Percentiles rank a stretch among this genome's conserved stretches.
phyloP scores from a whole-genome alignment of 1,139 yeast species.

The Chernovozyma aurita region DNA sequence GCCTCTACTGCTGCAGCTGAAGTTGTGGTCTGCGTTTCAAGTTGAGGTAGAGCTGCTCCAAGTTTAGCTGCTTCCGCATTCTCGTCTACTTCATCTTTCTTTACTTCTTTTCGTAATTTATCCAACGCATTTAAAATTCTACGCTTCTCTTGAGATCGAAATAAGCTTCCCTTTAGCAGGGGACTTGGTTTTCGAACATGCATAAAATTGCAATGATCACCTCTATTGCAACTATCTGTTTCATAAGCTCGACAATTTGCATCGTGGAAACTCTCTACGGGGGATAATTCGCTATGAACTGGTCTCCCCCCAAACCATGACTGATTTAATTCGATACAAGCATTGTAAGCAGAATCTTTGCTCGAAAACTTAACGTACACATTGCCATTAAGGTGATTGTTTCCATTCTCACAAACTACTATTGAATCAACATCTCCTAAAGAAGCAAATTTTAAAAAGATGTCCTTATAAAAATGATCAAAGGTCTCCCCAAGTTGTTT shows the following conservation, averaged over 20 bases:
- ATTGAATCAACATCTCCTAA: constrained; percentile 63
- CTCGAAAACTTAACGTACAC: constrained; percentile 64
- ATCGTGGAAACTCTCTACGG: constrained; percentile 67
- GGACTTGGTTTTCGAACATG: constrained; percentile 63
- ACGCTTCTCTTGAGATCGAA: constrained; percentile 33
- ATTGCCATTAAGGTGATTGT: constrained; percentile 77
- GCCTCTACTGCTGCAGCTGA: constrained; percentile 7
- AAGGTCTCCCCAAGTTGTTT: constrained; percentile 49
- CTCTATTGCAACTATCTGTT: constrained; percentile 60
- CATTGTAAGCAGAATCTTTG: constrained; percentile 56
- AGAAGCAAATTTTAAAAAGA: constrained; percentile 62
- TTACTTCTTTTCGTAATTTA: constrained; percentile 4
- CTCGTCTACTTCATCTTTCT: neutral
- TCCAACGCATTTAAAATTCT: constrained; percentile 13
- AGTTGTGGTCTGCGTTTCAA: constrained; percentile 1
- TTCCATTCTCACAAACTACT: constrained; percentile 79
- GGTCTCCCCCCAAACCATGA: constrained; percentile 85
- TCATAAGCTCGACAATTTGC: constrained; percentile 76
- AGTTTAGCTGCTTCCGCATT: neutral
- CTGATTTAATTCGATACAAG: constrained; percentile 58
- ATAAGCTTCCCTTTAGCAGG: constrained; percentile 36
- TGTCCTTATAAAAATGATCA: constrained; percentile 68
- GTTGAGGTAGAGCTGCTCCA: neutral
- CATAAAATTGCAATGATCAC: constrained; percentile 82
- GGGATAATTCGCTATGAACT: constrained; percentile 74